Evolutionary conservation across 768 basidiomycete species (phyloP).

Genomic region (Cyathus striatus): DNA sequence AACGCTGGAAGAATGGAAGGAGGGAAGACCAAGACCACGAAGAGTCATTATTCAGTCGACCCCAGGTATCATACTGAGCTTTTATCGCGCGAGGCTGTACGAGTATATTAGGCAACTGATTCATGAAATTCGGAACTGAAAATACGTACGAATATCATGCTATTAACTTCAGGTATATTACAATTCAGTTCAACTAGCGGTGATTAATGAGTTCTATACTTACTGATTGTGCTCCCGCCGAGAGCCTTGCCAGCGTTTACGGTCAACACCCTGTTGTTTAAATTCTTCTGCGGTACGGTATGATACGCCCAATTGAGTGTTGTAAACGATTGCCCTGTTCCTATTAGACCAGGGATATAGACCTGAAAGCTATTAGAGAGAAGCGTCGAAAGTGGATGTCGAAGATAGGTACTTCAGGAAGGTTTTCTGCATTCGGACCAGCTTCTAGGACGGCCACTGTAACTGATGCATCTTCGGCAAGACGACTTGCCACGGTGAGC

Average conservation of each 20-base stretch:
- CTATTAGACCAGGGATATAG: conserved; percentile 23
- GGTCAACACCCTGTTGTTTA: conserved; percentile 30
- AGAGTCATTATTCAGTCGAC: conserved; percentile 18
- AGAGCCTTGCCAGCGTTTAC: conserved; percentile 41
- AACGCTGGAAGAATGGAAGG: conserved; percentile 39
- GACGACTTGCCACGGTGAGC: neutral
- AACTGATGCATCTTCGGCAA: neutral
- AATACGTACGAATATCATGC: conserved; percentile 25
- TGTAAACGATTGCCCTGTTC: conserved; percentile 22
- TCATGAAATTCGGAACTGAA: neutral
- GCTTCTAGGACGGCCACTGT: neutral
- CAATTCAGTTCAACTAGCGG: neutral
- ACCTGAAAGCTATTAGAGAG: conserved; percentile 14
- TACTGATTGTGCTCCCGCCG: conserved; percentile 50
- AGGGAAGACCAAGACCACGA: conserved; percentile 35
- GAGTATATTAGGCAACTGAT: neutral
- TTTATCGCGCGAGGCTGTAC: conserved; percentile 25
- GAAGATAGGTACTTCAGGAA: neutral
- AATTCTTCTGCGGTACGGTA: conserved; percentile 36
- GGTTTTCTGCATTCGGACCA: neutral
- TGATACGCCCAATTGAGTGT: conserved; percentile 46
- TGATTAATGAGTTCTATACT: conserved; percentile 1
- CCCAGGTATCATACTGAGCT: conserved; percentile 29
- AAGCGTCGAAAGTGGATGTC: no score
- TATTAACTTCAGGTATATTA: conserved; percentile 31